Percentiles rank a stretch among this genome's conserved stretches.
Evolutionary conservation across 208 protist genomes (phyloP).

Genomic region (Tritrichomonas foetus): DNA sequence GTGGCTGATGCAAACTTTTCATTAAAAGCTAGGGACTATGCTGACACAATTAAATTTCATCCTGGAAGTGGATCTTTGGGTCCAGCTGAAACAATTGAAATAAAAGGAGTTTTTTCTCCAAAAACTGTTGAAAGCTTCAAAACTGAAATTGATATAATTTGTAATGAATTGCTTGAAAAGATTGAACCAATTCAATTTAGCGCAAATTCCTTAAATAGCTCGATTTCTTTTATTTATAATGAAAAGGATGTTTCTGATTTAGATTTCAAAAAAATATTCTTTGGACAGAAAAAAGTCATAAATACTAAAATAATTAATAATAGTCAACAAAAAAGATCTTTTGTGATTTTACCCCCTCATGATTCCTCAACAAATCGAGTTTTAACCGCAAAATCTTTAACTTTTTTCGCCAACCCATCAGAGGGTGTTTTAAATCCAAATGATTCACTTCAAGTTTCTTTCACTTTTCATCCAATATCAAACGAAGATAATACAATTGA

Average conservation of each 20-base stretch:
- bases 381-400: neutral
- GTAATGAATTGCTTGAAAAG: neutral
- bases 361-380: neutral
- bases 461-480: neutral
- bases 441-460: neutral
- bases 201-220: neutral
- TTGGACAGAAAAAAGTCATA: neutral
- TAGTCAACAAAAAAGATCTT: neutral
- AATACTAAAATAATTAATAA: neutral
- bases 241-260: neutral
- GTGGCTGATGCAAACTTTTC: neutral
- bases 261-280: neutral
- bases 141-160: neutral
- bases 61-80: neutral
- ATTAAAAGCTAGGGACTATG: neutral
- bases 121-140: neutral
- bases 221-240: neutral
- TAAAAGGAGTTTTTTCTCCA: neutral
- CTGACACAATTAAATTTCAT: neutral
- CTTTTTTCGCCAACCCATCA: neutral
- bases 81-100: neutral
- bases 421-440: neutral
- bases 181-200: neutral
- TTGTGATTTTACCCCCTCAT: neutral
- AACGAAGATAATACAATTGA: neutral